Conservation (phyloP, 202 grass and related monocot genomes). For the Sporobolus alterniflorus region DNA sequence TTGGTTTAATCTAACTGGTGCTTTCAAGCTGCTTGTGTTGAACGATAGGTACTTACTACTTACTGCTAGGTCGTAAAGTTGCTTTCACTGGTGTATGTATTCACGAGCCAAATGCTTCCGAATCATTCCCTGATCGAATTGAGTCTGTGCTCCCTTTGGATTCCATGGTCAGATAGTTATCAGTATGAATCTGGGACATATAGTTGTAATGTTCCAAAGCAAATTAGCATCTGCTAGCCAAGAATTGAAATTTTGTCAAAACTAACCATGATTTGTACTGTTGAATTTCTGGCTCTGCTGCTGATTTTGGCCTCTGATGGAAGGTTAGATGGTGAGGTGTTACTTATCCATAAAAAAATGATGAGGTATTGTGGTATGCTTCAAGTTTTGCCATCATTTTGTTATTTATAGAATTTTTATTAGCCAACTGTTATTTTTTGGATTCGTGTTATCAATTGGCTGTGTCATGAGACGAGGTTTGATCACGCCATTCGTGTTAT, state of each 20-base stretch:
- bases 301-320: neutral
- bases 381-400: neutral
- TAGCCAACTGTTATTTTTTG: neutral
- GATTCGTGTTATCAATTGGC: constrained; percentile 9
- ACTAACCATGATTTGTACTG: constrained; percentile 1
- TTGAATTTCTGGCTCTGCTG: neutral
- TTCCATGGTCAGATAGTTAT: neutral
- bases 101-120: neutral
- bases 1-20: too few species aligned
- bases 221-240: neutral
- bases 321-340: neutral
- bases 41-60: neutral
- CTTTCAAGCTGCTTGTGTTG: neutral
- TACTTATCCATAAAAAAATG: too few species aligned
- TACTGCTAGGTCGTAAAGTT: neutral
- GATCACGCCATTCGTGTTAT: neutral
- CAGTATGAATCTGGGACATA: neutral
- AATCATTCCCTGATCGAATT: neutral
- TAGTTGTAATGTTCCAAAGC: constrained; percentile 9
- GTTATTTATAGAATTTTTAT: neutral
- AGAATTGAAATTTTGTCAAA: constrained; percentile 21
- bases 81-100: neutral
- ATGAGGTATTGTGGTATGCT: neutral
- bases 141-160: neutral
- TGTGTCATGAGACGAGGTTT: neutral